Base-by-base conservation (phyloP, 2,329 filamentous ascomycete species). In the Dothistroma septosporum region DNA sequence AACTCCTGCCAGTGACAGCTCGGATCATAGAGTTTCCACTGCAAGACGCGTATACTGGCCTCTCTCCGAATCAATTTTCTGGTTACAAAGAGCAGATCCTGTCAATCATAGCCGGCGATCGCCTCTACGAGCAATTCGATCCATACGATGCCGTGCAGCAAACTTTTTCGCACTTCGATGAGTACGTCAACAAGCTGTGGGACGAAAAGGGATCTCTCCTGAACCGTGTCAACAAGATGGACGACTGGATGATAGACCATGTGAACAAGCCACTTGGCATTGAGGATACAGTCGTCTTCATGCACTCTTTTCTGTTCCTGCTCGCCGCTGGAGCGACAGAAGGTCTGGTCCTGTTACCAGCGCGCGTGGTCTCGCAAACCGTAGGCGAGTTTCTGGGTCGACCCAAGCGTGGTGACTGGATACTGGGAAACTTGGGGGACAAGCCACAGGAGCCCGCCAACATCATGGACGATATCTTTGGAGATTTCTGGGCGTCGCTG, bases 11-110 rank as follows among this genome's bases (percentile, higher is more conserved):
- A 28, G 63, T 65, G 2, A 65, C 61, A 10, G 64, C 55, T 4
- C 59, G 63, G 9, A 62, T 66, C 49, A 65, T 66, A 24, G 63
- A 65, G 16, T 64, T 66, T 5, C 64, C 63, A 6, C 62, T 65
- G 11, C 37, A 61, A 47, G 58, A 59, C 5, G 55, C 55, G 22
- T 65, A 65, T 22, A 60, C 61, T 8, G 63, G 61, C 50, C 48
- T 65, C 8, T 50, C 62, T 12, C 44, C 19, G 21, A 59, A n/a
- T n/a, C 56, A 50, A 1, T 65, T 66, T 46, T 59, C 64, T 10
- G 46, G 33, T n/a, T 28, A 55, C 12, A 41, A 61, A 47, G 59
- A 63, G 16, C 64, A 66, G 32, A 56, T 66, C 44, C 61, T 63
- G 10, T 44, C 61, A 12, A 59, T 64, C 8, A 65, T 64, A 55